phyloP scores from a whole-genome alignment of 306 rosid genomes.

The Castanea sativa region DNA sequence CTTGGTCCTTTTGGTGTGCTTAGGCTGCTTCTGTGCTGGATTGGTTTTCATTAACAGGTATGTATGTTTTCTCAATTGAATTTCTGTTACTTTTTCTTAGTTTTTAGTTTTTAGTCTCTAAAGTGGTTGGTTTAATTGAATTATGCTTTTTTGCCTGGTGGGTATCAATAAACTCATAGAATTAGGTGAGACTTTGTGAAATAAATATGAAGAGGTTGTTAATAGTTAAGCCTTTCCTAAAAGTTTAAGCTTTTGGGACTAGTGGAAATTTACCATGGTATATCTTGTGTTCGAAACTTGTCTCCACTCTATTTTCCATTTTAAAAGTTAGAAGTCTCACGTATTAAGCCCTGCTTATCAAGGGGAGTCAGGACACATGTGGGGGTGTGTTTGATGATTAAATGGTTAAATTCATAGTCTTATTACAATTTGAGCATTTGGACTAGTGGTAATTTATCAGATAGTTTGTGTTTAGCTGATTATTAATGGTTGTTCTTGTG shows the following conservation, averaged over 20 bases:
- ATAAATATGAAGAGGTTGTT: not conserved
- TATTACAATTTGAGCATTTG: no score
- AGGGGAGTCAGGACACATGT: no score
- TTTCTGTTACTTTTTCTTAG: constrained; percentile 20
- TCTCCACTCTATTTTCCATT: no score
- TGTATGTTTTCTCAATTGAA: constrained; percentile 41
- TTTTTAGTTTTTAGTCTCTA: constrained; percentile 15
- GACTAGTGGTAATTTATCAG: no score
- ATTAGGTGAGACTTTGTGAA: constrained; percentile 12
- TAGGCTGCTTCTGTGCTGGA: constrained; percentile 86
- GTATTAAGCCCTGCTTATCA: no score
- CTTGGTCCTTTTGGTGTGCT: constrained; percentile 67
- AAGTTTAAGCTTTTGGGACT: no score
- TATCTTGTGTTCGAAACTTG: no score
- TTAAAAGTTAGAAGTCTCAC: no score
- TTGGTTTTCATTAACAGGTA: constrained; percentile 76
- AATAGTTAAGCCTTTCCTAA: no score
- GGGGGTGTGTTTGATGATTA: no score
- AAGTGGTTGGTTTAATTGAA: constrained; percentile 9
- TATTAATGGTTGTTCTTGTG: not conserved
- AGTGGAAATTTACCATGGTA: no score
- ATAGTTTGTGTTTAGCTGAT: not conserved
- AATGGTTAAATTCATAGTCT: no score
- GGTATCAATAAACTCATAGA: not conserved
- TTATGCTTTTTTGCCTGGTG: constrained; percentile 11